Evolutionary conservation across 306 rosid genomes (phyloP).

Genomic region (Comarum palustre): DNA sequence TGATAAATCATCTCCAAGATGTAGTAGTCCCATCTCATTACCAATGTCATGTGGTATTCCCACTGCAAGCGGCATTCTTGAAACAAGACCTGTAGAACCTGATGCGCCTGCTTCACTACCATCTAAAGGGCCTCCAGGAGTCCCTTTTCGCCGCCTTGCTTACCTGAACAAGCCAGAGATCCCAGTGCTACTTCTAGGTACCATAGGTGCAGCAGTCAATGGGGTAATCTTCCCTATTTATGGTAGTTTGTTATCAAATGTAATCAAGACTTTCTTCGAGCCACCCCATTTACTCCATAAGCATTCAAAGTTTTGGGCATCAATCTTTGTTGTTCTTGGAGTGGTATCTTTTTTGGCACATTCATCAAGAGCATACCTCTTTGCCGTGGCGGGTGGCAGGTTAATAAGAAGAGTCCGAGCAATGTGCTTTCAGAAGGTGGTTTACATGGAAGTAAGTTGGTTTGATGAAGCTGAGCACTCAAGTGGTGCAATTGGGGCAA

Average conservation of each 20-base stretch:
- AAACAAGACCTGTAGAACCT: slow-evolving; percentile 13
- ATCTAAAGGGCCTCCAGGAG: slow-evolving; percentile 30
- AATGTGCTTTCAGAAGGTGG: slow-evolving; percentile 63
- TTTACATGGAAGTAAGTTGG: slow-evolving; percentile 79
- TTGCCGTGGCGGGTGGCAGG: slow-evolving; percentile 61
- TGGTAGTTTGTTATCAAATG: slow-evolving; percentile 45
- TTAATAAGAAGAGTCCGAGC: slow-evolving; percentile 55
- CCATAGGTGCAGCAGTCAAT: slow-evolving; percentile 49
- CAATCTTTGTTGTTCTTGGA: slow-evolving; percentile 43
- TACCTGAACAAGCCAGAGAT: slow-evolving; percentile 77
- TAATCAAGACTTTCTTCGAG: slow-evolving; percentile 56
- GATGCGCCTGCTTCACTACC: slow-evolving; percentile 28
- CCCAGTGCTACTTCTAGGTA: slow-evolving; percentile 51
- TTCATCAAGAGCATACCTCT: slow-evolving; percentile 50
- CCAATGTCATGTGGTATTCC: slow-evolving; percentile 37
- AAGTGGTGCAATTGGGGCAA: slow-evolving; percentile 71
- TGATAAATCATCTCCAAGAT: slow-evolving; percentile 42
- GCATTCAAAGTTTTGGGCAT: slow-evolving; percentile 67
- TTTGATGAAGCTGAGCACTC: slow-evolving; percentile 65
- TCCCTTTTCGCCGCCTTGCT: slow-evolving; percentile 52
- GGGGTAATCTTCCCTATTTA: slow-evolving; percentile 48
- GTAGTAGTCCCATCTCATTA: slow-evolving; percentile 42
- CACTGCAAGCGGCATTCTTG: slow-evolving; percentile 26
- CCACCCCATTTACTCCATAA: slow-evolving; percentile 48
- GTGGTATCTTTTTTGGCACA: slow-evolving; percentile 30